phyloP scores from a whole-genome alignment of 73 alveolate species.

The Uronychia binucleata region DNA sequence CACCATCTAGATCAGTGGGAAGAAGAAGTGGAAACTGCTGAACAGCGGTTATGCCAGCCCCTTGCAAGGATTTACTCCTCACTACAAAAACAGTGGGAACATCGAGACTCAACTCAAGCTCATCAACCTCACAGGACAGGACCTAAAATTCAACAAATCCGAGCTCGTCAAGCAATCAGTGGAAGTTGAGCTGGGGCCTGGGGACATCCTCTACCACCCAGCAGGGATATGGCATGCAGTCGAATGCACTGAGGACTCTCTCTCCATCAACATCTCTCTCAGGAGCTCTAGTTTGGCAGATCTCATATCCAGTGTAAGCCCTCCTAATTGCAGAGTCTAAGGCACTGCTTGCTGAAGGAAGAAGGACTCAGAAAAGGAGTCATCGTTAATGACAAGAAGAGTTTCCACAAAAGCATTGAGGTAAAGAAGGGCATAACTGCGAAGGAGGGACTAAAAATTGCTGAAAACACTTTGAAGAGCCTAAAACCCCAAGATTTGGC shows the following conservation, averaged over 20 bases:
- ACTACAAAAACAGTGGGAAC: conserved; percentile 41
- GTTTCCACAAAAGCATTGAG: no score
- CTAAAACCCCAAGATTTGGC: no score
- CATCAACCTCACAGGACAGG: not conserved
- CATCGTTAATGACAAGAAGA: not conserved
- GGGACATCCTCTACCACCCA: conserved; percentile 81
- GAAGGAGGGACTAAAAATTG: no score
- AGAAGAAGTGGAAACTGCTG: conserved; percentile 44
- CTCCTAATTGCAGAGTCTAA: not conserved
- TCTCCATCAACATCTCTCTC: conserved; percentile 49
- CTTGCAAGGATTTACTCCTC: conserved; percentile 61
- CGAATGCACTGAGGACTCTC: conserved; percentile 60
- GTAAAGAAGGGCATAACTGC: no score
- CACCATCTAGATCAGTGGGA: conserved; percentile 67
- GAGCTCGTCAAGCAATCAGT: not conserved
- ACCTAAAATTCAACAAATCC: conserved; percentile 1
- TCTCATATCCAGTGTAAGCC: conserved; percentile 14
- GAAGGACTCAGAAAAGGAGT: not conserved
- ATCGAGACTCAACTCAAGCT: conserved; percentile 43
- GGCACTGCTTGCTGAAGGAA: not conserved
- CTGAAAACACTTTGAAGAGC: no score
- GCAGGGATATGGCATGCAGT: conserved; percentile 89
- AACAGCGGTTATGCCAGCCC: conserved; percentile 38
- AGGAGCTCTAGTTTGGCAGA: conserved; percentile 46
- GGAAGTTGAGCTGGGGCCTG: conserved; percentile 60